Evolutionary conservation across 148 eudicot species (phyloP), one percentile per base, ranked within the genome.

Genomic region (Drosera capensis): DNA sequence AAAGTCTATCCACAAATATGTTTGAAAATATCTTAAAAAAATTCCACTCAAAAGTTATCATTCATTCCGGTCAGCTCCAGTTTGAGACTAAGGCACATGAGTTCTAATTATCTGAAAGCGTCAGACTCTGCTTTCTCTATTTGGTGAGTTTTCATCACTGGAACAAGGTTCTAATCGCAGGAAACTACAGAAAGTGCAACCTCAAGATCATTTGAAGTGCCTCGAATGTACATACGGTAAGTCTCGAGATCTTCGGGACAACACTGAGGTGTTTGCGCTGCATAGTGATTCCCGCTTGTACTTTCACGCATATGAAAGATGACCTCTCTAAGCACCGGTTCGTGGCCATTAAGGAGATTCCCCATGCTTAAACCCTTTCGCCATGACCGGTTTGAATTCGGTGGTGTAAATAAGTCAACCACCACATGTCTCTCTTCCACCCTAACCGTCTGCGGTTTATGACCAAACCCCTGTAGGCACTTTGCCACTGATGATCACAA

Each of bases 331-430:
- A 77, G 48, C 31, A 58, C 71, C 2, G 96, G 96, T 54, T 87
- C 96, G 13, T 87, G 86, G 28, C 96, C 96, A 19, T 87, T 80
- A 8, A 87, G 80, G 54, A 82, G 90, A 68, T 87, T 82, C 17
- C 96, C 96, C 96, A 87, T 79, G 77, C 94, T 87, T 51, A 83
- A 42, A 25, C 77, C 94, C 61, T 77, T 87, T 65, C 96, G 74
- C 96, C 96, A 87, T 12, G 94, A 79, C 67, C 83, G 96, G 59
- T 72, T 82, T 14, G 79, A 74, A 16, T 76, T 82, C 18, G 96
- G 96, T 8, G 72, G 80, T 42, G 68, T 29, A 48, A 87, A 87
- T 54, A 83, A 56, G 49, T 73, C 72, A 7, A 75, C 67, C 39
- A 88, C 71, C 20, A 48, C 68, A 25, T 67, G 48, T 58, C 92